phyloP scores from a whole-genome alignment of 2,329 filamentous ascomycete species.

The Stagonosporopsis chrysanthemi region DNA sequence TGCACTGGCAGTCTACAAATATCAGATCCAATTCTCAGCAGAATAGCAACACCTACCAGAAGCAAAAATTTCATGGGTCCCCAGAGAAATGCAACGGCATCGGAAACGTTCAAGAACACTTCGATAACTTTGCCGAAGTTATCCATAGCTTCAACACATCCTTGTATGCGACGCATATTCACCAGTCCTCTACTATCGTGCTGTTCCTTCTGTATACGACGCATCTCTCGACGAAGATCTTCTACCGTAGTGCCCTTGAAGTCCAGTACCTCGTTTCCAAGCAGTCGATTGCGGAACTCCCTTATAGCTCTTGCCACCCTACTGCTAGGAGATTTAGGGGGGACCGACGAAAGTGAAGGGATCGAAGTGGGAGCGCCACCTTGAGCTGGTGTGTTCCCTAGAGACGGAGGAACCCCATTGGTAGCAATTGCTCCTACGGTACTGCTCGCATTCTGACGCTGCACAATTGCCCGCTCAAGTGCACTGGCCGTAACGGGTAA shows the following conservation, averaged over 20 bases:
- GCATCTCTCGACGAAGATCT: not conserved
- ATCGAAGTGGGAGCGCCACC: not conserved
- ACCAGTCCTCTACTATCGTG: conserved; percentile 22
- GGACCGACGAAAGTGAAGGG: not conserved
- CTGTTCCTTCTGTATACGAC: not conserved
- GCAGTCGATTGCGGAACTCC: not conserved
- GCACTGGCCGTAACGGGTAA: not conserved
- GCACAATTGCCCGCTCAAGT: not conserved
- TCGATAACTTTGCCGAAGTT: conserved; percentile 50
- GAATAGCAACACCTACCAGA: conserved; percentile 20
- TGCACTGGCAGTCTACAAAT: conserved; percentile 36
- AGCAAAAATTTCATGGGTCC: conserved; percentile 51
- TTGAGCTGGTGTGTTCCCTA: not conserved
- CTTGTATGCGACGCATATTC: conserved; percentile 28
- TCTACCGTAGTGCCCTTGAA: not conserved
- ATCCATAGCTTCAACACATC: conserved; percentile 46
- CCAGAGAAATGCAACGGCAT: conserved; percentile 45
- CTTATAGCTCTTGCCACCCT: not conserved
- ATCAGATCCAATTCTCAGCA: not conserved
- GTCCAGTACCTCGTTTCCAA: not conserved
- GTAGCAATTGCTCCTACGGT: not conserved
- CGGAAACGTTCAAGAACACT: conserved; percentile 45
- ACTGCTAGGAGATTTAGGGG: not conserved
- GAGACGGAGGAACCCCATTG: not conserved
- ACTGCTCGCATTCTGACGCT: not conserved